Conservation (phyloP, 148 eudicot genomes). For the Camellia granthamiana region DNA sequence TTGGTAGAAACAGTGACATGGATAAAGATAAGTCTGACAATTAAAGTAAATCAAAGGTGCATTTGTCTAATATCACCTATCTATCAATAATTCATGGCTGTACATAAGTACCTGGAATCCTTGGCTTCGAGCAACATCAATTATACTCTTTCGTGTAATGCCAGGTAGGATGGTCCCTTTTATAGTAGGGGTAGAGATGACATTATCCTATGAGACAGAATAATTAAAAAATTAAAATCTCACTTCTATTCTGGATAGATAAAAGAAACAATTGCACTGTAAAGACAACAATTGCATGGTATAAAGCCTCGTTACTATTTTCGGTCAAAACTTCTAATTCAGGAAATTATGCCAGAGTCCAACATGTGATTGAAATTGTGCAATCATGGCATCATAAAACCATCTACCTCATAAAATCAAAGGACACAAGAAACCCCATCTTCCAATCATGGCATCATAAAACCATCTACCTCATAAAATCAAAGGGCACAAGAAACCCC, state of each 20-base stretch:
- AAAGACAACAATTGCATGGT: neutral
- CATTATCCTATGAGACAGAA: constrained; percentile 56
- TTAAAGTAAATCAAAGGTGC: neutral
- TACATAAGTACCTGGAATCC: constrained; percentile 74
- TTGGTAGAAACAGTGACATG: neutral
- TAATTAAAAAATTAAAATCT: neutral
- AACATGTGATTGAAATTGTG: neutral
- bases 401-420: neutral
- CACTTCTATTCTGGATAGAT: constrained; percentile 1
- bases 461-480: constrained; percentile 6
- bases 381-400: constrained; percentile 8
- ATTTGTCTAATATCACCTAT: neutral
- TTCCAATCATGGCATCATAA: neutral
- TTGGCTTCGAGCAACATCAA: constrained; percentile 78
- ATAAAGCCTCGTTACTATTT: neutral
- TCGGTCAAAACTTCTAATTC: neutral
- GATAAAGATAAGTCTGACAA: neutral
- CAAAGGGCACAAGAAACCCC: neutral
- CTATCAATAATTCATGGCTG: neutral
- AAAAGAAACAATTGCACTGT: neutral
- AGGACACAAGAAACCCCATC: neutral
- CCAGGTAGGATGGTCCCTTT: constrained; percentile 97
- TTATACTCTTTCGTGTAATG: constrained; percentile 90
- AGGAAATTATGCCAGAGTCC: neutral
- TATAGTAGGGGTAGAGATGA: constrained; percentile 74